These are phyloP conservation scores for Umbilicus rupestris DNA, from an alignment of 164 flowering plant species.

Conservation along the genomic window DNA sequence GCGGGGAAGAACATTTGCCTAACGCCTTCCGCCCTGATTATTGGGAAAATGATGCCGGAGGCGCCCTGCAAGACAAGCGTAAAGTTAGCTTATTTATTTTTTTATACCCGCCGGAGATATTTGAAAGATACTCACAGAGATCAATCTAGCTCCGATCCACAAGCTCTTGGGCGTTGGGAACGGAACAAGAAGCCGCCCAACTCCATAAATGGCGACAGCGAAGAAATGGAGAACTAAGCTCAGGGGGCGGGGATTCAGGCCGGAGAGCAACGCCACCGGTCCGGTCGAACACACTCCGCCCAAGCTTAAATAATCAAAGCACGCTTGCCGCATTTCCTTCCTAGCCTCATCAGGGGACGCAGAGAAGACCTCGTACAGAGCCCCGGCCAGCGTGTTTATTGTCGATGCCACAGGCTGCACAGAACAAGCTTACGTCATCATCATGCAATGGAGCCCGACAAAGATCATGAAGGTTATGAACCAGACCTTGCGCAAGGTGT, in stretches of 20 bases:
- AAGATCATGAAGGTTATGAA: too few species aligned
- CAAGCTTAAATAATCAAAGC: conserved; percentile 46
- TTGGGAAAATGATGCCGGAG: conserved; percentile 26
- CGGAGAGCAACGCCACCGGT: conserved; percentile 50
- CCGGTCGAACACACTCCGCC: conserved; percentile 43
- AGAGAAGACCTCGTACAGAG: conserved; percentile 36
- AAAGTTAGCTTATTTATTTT: background rate
- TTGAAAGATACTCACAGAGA: conserved; percentile 23
- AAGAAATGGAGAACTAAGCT: conserved; percentile 51
- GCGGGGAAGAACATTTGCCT: conserved; percentile 27
- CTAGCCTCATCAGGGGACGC: conserved; percentile 44
- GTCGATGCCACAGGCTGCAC: conserved; percentile 45
- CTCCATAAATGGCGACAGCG: conserved; percentile 38
- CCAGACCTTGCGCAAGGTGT: conserved; percentile 46
- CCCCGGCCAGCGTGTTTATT: conserved; percentile 43
- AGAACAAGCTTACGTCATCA: too few species aligned
- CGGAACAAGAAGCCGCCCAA: conserved; percentile 38
- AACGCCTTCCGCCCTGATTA: conserved; percentile 29
- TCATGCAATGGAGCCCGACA: background rate
- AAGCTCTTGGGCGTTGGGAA: conserved; percentile 34
- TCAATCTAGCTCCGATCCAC: conserved; percentile 33
- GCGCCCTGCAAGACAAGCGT: conserved; percentile 14
- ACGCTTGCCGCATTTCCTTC: conserved; percentile 48
- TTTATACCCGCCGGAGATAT: too few species aligned
- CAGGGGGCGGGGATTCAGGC: conserved; percentile 50